Percentiles rank a stretch among this genome's conserved stretches.
Conservation (phyloP, 2,329 filamentous ascomycete genomes). For the Botrytis galanthina region DNA sequence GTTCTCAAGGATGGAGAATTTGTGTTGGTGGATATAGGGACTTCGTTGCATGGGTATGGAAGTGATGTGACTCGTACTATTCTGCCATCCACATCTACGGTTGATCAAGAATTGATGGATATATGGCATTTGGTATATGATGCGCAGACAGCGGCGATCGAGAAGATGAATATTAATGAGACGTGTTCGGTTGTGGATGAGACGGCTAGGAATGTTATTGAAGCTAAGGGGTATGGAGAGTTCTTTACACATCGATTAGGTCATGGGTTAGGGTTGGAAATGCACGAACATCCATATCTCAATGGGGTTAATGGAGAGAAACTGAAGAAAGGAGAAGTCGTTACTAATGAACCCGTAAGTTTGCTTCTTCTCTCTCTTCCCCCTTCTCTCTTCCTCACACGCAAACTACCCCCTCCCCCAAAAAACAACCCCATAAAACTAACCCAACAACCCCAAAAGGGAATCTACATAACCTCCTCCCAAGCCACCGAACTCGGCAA, state of each 20-base stretch:
- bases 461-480: conserved; percentile 51
- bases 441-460: conserved; percentile 30
- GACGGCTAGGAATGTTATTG: conserved; percentile 55
- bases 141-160: conserved; percentile 55
- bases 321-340: conserved; percentile 57
- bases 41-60: conserved; percentile 57
- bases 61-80: conserved; percentile 63
- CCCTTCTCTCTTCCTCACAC: neutral
- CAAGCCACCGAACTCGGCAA: conserved; percentile 36
- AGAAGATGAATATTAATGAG: conserved; percentile 49
- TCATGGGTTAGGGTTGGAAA: conserved; percentile 64
- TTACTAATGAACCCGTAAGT: conserved; percentile 56
- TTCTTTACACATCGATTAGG: conserved; percentile 61
- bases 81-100: conserved; percentile 27
- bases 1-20: conserved; percentile 53
- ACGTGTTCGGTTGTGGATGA: conserved; percentile 60
- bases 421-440: neutral
- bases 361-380: neutral
- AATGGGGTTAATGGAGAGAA: conserved; percentile 57
- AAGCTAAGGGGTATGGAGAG: conserved; percentile 46
- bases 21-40: conserved; percentile 59
- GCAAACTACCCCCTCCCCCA: neutral
- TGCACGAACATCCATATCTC: conserved; percentile 62
- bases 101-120: conserved; percentile 40
- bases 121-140: conserved; percentile 60